These are phyloP conservation scores for Adenanthera pavonina DNA, from an alignment of 306 rosid species.

Conservation along the genomic window DNA sequence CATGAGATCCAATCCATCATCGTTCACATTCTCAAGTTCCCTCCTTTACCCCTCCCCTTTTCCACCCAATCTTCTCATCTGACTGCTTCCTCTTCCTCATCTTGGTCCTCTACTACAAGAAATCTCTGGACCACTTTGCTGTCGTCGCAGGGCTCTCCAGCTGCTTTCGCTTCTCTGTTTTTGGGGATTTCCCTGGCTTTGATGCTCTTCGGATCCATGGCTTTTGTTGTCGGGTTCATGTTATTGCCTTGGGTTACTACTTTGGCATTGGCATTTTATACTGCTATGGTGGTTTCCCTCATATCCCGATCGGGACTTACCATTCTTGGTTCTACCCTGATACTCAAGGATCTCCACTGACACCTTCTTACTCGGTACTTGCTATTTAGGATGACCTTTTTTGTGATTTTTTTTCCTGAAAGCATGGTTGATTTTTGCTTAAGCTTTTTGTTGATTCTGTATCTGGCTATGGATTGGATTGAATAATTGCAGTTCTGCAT, in stretches of 20 bases:
- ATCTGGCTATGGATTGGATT: background rate
- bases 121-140: slow-evolving; percentile 21
- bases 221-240: slow-evolving; percentile 42
- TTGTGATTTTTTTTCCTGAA: background rate
- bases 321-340: background rate
- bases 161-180: slow-evolving; percentile 53
- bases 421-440: background rate
- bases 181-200: slow-evolving; percentile 48
- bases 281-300: slow-evolving; percentile 35
- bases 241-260: slow-evolving; percentile 44
- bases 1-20: slow-evolving; percentile 49
- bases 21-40: slow-evolving; percentile 42
- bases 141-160: slow-evolving; percentile 34
- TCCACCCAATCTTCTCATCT: background rate
- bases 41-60: slow-evolving; percentile 35
- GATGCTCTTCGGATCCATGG: slow-evolving; percentile 47
- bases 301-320: slow-evolving; percentile 36
- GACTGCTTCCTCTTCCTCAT: background rate
- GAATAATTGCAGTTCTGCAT: background rate
- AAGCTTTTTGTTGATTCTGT: background rate
- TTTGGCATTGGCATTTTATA: slow-evolving; percentile 45
- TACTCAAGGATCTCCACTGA: background rate
- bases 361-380: background rate
- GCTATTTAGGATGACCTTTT: too few relatives aligned
- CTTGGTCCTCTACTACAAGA: slow-evolving; percentile 19